A percentile compares a stretch with the other conserved stretches of the same genome.
Evolutionary conservation across 2,329 filamentous ascomycete genomes (phyloP).

Genomic region (Madurella fahalii): DNA sequence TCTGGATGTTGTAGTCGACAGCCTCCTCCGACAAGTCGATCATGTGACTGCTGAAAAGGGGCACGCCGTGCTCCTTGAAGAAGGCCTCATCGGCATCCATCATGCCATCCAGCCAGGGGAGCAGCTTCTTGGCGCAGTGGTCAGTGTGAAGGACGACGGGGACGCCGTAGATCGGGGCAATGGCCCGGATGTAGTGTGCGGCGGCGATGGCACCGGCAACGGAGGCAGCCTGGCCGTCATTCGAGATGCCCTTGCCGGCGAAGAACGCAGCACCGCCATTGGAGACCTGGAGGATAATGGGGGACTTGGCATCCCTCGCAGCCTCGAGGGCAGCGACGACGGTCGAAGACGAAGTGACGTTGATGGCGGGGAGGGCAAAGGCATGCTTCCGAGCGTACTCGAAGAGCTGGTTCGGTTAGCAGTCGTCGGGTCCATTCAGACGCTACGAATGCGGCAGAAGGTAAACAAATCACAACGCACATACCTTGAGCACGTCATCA

Average conservation of each 20-base stretch:
- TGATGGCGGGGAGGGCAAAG: conserved; percentile 87
- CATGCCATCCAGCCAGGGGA: conserved; percentile 96
- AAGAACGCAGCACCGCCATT: conserved; percentile 94
- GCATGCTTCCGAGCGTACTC: conserved; percentile 83
- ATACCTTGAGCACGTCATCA: not conserved
- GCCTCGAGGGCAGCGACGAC: conserved; percentile 83
- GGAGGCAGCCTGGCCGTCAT: conserved; percentile 73
- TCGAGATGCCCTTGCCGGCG: conserved; percentile 83
- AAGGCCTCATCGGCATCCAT: conserved; percentile 88
- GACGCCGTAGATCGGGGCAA: conserved; percentile 83
- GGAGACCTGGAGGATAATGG: conserved; percentile 72
- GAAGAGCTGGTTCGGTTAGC: conserved; percentile 55
- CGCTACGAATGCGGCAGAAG: not conserved
- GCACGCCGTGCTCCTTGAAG: conserved; percentile 90
- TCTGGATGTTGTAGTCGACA: conserved; percentile 86
- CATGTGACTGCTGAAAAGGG: conserved; percentile 97
- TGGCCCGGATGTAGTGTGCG: conserved; percentile 86
- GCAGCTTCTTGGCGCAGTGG: conserved; percentile 99
- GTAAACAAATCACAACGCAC: not conserved
- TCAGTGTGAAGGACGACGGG: conserved; percentile 95
- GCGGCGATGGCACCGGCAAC: conserved; percentile 83
- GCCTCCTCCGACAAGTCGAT: conserved; percentile 93
- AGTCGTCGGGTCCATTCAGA: not conserved
- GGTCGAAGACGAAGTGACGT: conserved; percentile 86
- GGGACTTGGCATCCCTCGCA: conserved; percentile 84